These are phyloP conservation scores for Clarireedia homoeocarpa DNA, from an alignment of 2,329 filamentous ascomycete genomes.

Conservation along the genomic window DNA sequence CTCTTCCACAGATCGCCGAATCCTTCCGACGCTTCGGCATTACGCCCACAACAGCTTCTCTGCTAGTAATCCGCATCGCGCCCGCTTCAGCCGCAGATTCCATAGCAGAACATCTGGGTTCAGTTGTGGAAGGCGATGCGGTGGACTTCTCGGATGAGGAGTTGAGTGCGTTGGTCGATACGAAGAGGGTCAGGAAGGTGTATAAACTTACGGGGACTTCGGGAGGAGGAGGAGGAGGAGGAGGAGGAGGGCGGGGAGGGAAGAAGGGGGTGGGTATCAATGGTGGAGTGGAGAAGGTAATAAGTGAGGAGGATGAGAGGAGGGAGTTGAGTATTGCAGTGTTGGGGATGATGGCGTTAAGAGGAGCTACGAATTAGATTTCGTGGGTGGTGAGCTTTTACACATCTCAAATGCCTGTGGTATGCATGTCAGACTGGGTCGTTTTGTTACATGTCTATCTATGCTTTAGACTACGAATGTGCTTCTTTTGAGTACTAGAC, in stretches of 20 bases:
- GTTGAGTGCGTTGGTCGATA: conserved; percentile 53
- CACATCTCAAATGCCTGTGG: too few relatives aligned
- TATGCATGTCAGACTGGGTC: too few relatives aligned
- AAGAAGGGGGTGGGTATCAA: not conserved
- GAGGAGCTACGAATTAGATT: conserved; percentile 39
- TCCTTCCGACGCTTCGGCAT: conserved; percentile 87
- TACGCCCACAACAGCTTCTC: conserved; percentile 52
- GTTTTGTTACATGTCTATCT: too few relatives aligned
- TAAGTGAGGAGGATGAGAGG: conserved; percentile 34
- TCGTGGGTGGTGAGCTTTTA: too few relatives aligned
- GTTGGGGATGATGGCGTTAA: conserved; percentile 70
- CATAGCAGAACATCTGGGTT: conserved; percentile 50
- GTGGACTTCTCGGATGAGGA: conserved; percentile 54
- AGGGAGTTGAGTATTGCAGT: conserved; percentile 60
- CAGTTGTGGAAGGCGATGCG: conserved; percentile 53
- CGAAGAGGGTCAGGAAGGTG: conserved; percentile 67
- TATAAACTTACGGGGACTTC: conserved; percentile 65
- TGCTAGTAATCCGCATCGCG: conserved; percentile 78
- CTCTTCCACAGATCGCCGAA: conserved; percentile 64
- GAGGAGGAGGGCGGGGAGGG: conserved; percentile 9
- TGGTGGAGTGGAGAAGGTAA: not conserved
- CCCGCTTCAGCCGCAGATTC: conserved; percentile 41
- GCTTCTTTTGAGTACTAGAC: too few relatives aligned
- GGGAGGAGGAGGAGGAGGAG: conserved; percentile 31
- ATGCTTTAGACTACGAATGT: too few relatives aligned